Conservation (phyloP, 495 filamentous ascomycete genomes). For the Thermothielavioides terrestris region DNA sequence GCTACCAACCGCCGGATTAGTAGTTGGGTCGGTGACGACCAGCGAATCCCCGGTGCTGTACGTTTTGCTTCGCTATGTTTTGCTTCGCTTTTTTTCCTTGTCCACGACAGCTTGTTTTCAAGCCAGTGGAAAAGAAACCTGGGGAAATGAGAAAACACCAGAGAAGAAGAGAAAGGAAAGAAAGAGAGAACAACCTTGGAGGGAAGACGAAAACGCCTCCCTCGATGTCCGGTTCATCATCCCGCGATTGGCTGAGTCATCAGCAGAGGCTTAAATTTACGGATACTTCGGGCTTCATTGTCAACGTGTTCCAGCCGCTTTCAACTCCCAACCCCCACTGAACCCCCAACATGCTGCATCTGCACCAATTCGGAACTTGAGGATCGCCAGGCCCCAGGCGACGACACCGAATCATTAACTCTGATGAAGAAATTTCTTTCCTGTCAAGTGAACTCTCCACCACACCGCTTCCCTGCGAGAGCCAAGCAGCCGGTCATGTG, state of each 20-base stretch:
- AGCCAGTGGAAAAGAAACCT: no score
- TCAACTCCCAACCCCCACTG: background rate
- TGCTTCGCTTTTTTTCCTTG: no score
- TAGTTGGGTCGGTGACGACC: slow-evolving; percentile 38
- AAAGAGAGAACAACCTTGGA: no score
- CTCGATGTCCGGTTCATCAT: no score
- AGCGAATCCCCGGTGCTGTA: slow-evolving; percentile 29
- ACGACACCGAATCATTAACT: slow-evolving; percentile 4
- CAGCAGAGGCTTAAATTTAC: no score
- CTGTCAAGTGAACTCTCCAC: slow-evolving; percentile 4
- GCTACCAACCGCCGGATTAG: slow-evolving; percentile 18
- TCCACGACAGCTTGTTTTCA: no score
- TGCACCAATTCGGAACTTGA: background rate
- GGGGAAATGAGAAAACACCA: no score
- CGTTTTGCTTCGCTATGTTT: no score
- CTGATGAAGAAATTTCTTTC: slow-evolving; percentile 6
- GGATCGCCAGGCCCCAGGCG: background rate
- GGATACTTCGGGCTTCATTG: no score
- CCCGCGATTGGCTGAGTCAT: no score
- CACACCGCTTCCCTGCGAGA: slow-evolving; percentile 7
- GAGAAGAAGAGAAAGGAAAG: no score
- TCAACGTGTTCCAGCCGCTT: background rate
- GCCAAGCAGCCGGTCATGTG: slow-evolving; percentile 4
- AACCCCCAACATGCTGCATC: background rate
- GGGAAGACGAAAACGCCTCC: no score